Percentiles rank a stretch among this genome's conserved stretches.
Evolutionary conservation across 106 monocot genomes (phyloP).

Genomic region (Gastrodia elata): DNA sequence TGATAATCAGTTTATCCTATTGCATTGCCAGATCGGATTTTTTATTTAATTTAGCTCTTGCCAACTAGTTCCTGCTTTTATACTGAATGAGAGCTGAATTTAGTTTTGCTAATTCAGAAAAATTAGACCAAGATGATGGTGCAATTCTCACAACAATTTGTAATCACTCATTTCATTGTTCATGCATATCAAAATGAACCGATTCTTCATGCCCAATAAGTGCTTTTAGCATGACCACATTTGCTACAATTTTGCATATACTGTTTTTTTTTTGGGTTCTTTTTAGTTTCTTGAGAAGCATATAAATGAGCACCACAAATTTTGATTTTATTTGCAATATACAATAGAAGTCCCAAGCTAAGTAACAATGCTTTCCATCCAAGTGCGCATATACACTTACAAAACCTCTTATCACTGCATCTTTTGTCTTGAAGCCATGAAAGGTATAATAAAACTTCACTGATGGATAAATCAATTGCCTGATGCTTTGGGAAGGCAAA

Average conservation of each 20-base stretch:
- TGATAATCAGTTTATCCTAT: neutral
- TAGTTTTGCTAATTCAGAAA: conserved; percentile 36
- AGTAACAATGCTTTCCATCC: too few species aligned
- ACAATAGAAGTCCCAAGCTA: neutral
- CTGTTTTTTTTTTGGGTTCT: too few species aligned
- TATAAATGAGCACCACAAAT: too few species aligned
- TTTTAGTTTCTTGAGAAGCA: too few species aligned
- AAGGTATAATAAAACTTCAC: too few species aligned
- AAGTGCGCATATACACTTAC: too few species aligned
- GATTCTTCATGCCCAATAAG: conserved; percentile 98
- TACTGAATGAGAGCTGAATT: neutral
- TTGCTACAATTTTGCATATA: conserved; percentile 6
- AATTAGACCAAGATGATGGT: conserved; percentile 73
- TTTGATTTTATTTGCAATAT: neutral
- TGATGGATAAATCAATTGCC: too few species aligned
- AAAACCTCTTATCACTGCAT: too few species aligned
- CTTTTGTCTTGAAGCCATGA: too few species aligned
- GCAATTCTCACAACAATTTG: conserved; percentile 96
- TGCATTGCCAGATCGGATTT: neutral
- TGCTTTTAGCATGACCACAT: neutral
- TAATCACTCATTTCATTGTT: conserved; percentile 98
- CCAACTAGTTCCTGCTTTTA: neutral
- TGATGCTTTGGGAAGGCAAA: too few species aligned
- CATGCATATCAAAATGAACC: conserved; percentile 97
- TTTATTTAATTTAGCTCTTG: conserved; percentile 1